Conservation (phyloP, 352 stramenopile genomes). For the Pythium dissotocum region DNA sequence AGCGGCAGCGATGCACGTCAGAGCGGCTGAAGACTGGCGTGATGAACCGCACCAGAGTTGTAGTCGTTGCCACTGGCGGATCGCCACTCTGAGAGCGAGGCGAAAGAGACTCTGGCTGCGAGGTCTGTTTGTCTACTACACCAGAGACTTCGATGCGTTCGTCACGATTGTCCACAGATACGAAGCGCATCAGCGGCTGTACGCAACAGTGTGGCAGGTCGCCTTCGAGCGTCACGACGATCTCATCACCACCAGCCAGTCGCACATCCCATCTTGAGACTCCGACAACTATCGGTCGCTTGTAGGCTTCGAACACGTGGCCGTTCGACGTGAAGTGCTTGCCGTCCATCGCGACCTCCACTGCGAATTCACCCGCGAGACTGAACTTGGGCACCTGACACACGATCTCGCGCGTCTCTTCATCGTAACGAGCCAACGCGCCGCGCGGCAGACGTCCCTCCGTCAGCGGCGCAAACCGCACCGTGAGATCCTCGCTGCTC, state of each 20-base stretch:
- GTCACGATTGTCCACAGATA: neutral
- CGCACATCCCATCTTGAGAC: slow-evolving; percentile 49
- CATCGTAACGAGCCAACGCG: slow-evolving; percentile 44
- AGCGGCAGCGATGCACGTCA: slow-evolving; percentile 33
- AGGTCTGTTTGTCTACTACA: neutral
- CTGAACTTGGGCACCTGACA: slow-evolving; percentile 72
- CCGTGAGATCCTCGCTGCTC: slow-evolving; percentile 71
- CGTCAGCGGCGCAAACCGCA: slow-evolving; percentile 67
- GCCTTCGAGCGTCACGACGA: slow-evolving; percentile 40
- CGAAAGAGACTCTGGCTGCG: neutral
- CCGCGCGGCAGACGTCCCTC: slow-evolving; percentile 56
- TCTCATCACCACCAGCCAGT: slow-evolving; percentile 34
- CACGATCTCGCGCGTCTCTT: slow-evolving; percentile 43
- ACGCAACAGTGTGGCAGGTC: slow-evolving; percentile 40
- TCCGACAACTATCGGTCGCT: slow-evolving; percentile 35
- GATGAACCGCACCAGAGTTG: slow-evolving; percentile 31
- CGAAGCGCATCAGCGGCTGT: slow-evolving; percentile 26
- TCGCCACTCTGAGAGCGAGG: neutral
- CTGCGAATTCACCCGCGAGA: slow-evolving; percentile 53
- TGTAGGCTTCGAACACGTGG: slow-evolving; percentile 56
- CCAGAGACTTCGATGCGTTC: slow-evolving; percentile 10
- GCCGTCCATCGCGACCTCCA: slow-evolving; percentile 81
- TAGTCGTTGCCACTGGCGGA: neutral
- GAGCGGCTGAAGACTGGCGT: slow-evolving; percentile 29
- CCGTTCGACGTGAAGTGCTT: slow-evolving; percentile 75